Conservation (phyloP, 1,139 yeast genomes). For the Protomyces inouyei region DNA sequence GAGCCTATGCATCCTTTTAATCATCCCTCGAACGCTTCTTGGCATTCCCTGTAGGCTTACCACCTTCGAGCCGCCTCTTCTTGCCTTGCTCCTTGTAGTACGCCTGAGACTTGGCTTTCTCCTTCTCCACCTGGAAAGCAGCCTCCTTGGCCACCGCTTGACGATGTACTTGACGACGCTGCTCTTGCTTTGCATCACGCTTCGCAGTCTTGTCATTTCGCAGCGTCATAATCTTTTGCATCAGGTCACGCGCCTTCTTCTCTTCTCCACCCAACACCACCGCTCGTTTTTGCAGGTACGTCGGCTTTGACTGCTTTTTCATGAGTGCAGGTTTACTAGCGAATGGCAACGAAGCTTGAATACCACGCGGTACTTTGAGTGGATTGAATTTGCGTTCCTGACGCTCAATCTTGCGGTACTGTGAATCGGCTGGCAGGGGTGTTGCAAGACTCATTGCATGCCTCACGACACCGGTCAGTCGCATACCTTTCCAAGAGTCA, state of each 20-base stretch:
- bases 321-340: constrained; percentile 75
- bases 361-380: constrained; percentile 71
- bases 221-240: constrained; percentile 80
- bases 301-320: constrained; percentile 80
- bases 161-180: constrained; percentile 67
- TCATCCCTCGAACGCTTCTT: background rate
- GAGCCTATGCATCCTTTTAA: background rate
- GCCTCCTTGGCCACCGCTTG: constrained; percentile 71
- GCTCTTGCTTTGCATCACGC: constrained; percentile 68
- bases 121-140: constrained; percentile 66
- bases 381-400: constrained; percentile 82
- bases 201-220: constrained; percentile 81
- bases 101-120: constrained; percentile 79
- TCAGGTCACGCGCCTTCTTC: constrained; percentile 82
- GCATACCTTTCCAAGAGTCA: constrained; percentile 93
- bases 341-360: constrained; percentile 78
- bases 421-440: constrained; percentile 56
- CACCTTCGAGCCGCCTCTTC: constrained; percentile 24
- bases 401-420: constrained; percentile 77
- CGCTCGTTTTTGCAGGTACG: constrained; percentile 87
- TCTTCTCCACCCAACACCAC: constrained; percentile 70
- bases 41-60: constrained; percentile 21
- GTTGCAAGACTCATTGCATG: constrained; percentile 66
- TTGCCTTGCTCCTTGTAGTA: constrained; percentile 65
- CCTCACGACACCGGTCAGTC: constrained; percentile 87